Evolutionary conservation across 305 asterid species (phyloP).

Genomic region (Withania somnifera): DNA sequence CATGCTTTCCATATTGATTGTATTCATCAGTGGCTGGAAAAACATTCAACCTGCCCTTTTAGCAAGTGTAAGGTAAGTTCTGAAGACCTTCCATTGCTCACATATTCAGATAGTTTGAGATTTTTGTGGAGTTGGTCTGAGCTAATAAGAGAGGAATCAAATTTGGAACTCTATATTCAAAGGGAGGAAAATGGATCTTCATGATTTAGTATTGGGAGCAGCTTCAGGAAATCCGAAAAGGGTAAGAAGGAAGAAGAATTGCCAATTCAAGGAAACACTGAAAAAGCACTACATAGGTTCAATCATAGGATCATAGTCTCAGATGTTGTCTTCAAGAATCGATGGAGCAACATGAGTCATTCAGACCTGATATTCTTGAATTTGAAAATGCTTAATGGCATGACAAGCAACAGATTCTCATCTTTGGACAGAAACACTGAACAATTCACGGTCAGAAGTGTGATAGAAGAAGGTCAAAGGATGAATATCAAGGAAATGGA

Average conservation of each 20-base stretch:
- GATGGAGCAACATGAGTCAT: constrained; percentile 65
- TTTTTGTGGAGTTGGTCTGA: constrained; percentile 16
- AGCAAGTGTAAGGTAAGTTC: constrained; percentile 30
- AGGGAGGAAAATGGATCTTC: constrained; percentile 37
- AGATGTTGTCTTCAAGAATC: constrained; percentile 36
- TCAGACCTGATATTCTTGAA: constrained; percentile 53
- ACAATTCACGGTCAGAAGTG: neutral
- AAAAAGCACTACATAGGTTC: constrained; percentile 21
- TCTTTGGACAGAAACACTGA: constrained; percentile 11
- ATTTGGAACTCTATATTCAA: constrained; percentile 39
- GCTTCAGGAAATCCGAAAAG: constrained; percentile 23
- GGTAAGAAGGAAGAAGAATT: constrained; percentile 29
- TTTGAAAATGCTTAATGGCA: constrained; percentile 38
- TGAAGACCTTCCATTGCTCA: constrained; percentile 17
- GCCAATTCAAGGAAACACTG: constrained; percentile 12
- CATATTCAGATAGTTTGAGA: constrained; percentile 20
- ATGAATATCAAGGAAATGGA: constrained; percentile 49
- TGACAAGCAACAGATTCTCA: constrained; percentile 24
- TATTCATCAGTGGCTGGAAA: constrained; percentile 53
- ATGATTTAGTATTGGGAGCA: constrained; percentile 32
- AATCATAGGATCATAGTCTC: constrained; percentile 47
- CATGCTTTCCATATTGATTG: constrained; percentile 58
- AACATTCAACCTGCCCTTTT: constrained; percentile 56
- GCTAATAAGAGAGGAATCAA: constrained; percentile 19
- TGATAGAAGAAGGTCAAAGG: constrained; percentile 11